Percentiles rank a stretch among this genome's conserved stretches.
phyloP scores from a whole-genome alignment of 305 asterid genomes.

The Fraxinus platypoda region DNA sequence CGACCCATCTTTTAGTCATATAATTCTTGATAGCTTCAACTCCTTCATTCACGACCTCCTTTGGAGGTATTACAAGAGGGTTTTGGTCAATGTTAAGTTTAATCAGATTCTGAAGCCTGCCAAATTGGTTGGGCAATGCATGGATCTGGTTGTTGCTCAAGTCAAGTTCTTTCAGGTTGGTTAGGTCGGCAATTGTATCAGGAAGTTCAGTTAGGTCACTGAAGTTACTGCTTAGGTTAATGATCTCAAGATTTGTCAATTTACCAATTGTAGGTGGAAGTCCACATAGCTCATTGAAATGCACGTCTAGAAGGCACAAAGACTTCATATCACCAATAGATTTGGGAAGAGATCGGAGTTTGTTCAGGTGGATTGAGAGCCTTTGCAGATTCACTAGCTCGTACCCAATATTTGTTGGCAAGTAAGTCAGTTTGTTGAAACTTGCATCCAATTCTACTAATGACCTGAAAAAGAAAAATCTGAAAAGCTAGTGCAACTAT shows the following conservation, averaged over 20 bases:
- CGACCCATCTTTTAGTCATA: conserved; percentile 47
- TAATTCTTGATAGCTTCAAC: conserved; percentile 50
- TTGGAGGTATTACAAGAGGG: conserved; percentile 64
- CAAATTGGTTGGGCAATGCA: conserved; percentile 69
- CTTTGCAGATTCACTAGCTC: conserved; percentile 64
- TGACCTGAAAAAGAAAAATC: conserved; percentile 47
- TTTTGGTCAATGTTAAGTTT: conserved; percentile 76
- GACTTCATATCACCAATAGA: conserved; percentile 90
- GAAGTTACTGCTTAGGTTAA: conserved; percentile 81
- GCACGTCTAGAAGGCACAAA: conserved; percentile 54
- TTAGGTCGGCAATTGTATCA: conserved; percentile 65
- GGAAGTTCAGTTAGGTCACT: conserved; percentile 84
- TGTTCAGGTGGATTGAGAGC: conserved; percentile 68
- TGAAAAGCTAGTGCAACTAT: conserved; percentile 3
- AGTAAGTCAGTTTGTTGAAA: conserved; percentile 77
- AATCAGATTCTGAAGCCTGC: conserved; percentile 56
- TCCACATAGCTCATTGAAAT: conserved; percentile 80
- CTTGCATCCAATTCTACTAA: conserved; percentile 74
- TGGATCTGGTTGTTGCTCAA: conserved; percentile 93
- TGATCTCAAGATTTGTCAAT: conserved; percentile 66
- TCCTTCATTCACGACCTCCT: conserved; percentile 61
- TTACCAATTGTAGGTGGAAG: conserved; percentile 74
- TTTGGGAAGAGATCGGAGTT: conserved; percentile 77
- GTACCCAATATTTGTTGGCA: conserved; percentile 84
- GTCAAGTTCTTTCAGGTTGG: conserved; percentile 77